phyloP scores from a whole-genome alignment of 306 rosid species.

The Casuarina equisetifolia region DNA sequence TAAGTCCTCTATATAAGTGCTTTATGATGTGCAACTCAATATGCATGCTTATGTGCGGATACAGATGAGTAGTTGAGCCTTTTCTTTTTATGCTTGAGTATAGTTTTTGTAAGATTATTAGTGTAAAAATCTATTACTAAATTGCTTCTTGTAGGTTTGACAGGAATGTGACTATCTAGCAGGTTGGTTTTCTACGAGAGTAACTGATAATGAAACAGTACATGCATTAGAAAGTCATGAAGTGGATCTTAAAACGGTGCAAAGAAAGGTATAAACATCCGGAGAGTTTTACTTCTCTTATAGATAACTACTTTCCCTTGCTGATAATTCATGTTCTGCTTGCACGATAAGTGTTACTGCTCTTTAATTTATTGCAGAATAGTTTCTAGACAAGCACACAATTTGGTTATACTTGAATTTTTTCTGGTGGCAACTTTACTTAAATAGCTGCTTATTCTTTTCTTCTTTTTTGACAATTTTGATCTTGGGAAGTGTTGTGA shows the following conservation, averaged over 20 bases:
- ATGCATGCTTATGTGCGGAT: background rate
- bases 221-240: conserved; percentile 48
- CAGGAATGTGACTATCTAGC: conserved; percentile 68
- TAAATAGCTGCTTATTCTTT: no score
- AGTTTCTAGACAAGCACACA: no score
- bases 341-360: no score
- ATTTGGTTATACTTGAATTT: no score
- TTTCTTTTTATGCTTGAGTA: background rate
- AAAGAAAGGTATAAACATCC: conserved; percentile 56
- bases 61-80: background rate
- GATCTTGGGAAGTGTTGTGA: no score
- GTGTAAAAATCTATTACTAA: background rate
- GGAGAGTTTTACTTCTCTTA: conserved; percentile 12
- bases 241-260: conserved; percentile 44
- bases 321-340: background rate
- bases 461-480: no score
- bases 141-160: conserved; percentile 57
- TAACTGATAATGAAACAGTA: conserved; percentile 54
- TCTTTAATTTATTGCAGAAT: no score
- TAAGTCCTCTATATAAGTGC: background rate
- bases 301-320: conserved; percentile 11
- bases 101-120: background rate
- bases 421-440: no score
- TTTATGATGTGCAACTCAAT: background rate
- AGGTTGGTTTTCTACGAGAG: conserved; percentile 51